Base-by-base conservation (phyloP, 1,284 basidiomycete genomes). In the Papiliotrema laurentii region DNA sequence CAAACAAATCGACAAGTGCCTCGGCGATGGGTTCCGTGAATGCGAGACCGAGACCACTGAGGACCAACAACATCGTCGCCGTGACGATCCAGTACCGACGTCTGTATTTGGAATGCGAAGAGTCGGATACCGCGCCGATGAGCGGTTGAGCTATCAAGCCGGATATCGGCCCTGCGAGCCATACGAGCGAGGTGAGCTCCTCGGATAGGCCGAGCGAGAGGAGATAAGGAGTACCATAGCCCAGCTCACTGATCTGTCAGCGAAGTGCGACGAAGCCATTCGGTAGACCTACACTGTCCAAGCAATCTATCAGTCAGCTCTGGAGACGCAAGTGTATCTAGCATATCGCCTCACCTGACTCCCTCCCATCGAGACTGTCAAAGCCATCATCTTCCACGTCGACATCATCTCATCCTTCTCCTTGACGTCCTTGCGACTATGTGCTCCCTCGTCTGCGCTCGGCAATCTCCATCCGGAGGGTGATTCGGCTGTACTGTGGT, bases 141-240 rank as follows among this genome's bases (percentile, higher is more conserved):
- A 97, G 79, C 18, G 94, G 94, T 70, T 98, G 94, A 4, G 91
- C 91, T 47, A 98, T 78, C 40, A 98, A 78, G 6, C 94, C 94
- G 49, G 87, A 89, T 51, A 97, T 64, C 1, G 67, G 71, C 5
- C 93, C 96, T 26, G 94, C 94, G 38, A 98, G 80, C 94, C 94
- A 98, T 26, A 98, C 94, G 14, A 97, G 79, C 49, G 89, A 88
- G 4, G 96, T 97, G 25, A 90, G 77, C 63, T 90, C 83, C 67
- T 94, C 92, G 2, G 89, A 86, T 26, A 97, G 79, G 9, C 94
- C 94, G 11, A 98, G 83, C 14, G 80, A 81, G 11, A 96, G 80
- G 37, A 97, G 78, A 72, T 96, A 97, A 0, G 94, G 93, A 2
- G 92, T 97, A 27, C 92, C 92, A 66, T 94, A 94, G 64, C 89